These are phyloP conservation scores for Oemleria cerasiformis DNA, from an alignment of 306 rosid genomes.

Conservation along the genomic window DNA sequence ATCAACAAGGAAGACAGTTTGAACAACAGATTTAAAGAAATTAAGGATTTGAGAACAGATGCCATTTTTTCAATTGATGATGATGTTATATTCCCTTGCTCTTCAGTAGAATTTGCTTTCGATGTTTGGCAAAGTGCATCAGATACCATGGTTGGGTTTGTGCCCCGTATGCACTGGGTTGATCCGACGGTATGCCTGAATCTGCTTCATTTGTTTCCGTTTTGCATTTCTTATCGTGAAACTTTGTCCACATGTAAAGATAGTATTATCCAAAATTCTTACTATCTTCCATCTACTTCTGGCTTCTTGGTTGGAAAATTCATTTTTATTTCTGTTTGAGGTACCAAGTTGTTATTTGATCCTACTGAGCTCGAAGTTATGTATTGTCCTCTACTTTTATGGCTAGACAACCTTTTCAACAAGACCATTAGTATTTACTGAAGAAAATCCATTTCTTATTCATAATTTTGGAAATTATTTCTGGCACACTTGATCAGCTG, in stretches of 20 bases:
- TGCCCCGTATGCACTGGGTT: slow-evolving; percentile 88
- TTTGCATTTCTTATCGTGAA: neutral
- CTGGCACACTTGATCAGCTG: neutral
- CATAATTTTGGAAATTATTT: neutral
- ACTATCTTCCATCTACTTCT: neutral
- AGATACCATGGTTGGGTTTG: slow-evolving; percentile 95
- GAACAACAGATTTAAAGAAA: slow-evolving; percentile 90
- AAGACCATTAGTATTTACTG: slow-evolving; percentile 5
- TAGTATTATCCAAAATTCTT: neutral
- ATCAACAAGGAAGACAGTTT: slow-evolving; percentile 80
- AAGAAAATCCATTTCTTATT: neutral
- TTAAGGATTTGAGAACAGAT: slow-evolving; percentile 63
- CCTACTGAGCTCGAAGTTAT: neutral
- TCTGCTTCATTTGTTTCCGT: neutral
- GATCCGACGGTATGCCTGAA: slow-evolving; percentile 53
- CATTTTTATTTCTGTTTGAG: neutral
- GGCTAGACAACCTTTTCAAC: neutral
- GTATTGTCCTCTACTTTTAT: neutral
- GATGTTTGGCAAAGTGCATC: slow-evolving; percentile 93
- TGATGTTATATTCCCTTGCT: slow-evolving; percentile 88
- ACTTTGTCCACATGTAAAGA: neutral
- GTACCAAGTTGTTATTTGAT: neutral
- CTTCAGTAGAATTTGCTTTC: slow-evolving; percentile 83
- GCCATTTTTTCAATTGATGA: slow-evolving; percentile 90
- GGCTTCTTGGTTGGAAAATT: neutral